Conservation (phyloP, 2,329 filamentous ascomycete genomes). For the Pseudogymnoascus sp. region DNA sequence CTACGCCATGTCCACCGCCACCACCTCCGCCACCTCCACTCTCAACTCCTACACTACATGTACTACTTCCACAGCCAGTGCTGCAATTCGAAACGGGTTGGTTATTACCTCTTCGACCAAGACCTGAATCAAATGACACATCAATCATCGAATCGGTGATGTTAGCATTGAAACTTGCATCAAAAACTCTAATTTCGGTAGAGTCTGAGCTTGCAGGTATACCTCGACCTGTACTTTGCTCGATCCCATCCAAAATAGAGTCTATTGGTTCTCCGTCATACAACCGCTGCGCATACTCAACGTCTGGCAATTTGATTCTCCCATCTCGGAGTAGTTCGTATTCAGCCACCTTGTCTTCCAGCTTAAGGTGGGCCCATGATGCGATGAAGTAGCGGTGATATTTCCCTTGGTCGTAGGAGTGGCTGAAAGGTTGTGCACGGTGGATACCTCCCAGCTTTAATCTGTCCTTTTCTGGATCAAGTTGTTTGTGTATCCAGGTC, state of each 20-base stretch:
- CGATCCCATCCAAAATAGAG: background rate
- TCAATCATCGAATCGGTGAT: background rate
- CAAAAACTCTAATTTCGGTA: background rate
- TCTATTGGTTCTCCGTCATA: background rate
- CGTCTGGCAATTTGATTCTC: constrained; percentile 11
- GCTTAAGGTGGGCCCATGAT: constrained; percentile 15
- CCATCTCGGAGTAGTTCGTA: constrained; percentile 19
- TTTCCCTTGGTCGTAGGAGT: constrained; percentile 30
- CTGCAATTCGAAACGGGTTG: background rate
- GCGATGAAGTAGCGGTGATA: constrained; percentile 20
- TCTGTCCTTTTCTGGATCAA: constrained; percentile 22
- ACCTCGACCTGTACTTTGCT: too few species aligned
- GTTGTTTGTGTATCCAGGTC: constrained; percentile 28
- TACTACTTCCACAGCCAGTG: background rate
- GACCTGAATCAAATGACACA: background rate
- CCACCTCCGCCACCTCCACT: background rate
- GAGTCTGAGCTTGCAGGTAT: too few species aligned
- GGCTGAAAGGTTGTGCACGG: constrained; percentile 35
- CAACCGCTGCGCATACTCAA: background rate
- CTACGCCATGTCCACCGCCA: background rate
- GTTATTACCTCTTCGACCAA: background rate
- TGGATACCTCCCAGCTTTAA: constrained; percentile 36
- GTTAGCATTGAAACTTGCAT: background rate
- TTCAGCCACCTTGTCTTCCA: constrained; percentile 12
- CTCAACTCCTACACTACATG: background rate